Conservation (phyloP, 2,329 filamentous ascomycete species). For the Pseudopithomyces maydicus region DNA sequence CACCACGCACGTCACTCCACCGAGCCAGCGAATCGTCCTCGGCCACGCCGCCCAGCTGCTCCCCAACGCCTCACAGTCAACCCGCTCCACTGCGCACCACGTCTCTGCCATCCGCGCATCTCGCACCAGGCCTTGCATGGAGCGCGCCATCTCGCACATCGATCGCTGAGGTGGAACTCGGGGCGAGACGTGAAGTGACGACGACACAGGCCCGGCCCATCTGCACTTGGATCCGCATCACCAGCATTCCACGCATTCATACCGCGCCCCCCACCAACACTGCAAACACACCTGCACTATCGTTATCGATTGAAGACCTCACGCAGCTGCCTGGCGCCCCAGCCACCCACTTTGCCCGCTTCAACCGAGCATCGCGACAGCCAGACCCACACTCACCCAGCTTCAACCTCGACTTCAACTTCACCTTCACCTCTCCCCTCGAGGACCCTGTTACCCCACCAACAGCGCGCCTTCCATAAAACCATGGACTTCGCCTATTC, state of each 20-base stretch:
- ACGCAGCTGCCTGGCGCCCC: constrained; percentile 21
- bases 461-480: constrained; percentile 1
- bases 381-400: constrained; percentile 10
- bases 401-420: constrained; percentile 11
- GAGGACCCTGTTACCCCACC: constrained; percentile 11
- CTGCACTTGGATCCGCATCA: constrained; percentile 7
- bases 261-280: constrained; percentile 24
- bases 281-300: constrained; percentile 25
- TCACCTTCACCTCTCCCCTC: constrained; percentile 16
- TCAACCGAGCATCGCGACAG: constrained; percentile 12
- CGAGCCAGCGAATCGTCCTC: constrained; percentile 30
- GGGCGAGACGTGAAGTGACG: constrained; percentile 26
- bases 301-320: constrained; percentile 33
- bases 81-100: constrained; percentile 11
- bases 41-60: constrained; percentile 23
- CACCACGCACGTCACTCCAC: constrained; percentile 24
- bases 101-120: not conserved
- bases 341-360: constrained; percentile 10
- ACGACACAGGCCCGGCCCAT: constrained; percentile 18
- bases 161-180: constrained; percentile 40
- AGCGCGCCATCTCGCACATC: constrained; percentile 29
- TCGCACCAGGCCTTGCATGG: constrained; percentile 43
- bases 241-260: constrained; percentile 37
- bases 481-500: constrained; percentile 57
- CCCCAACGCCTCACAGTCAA: constrained; percentile 12